Base-by-base conservation (phyloP, 352 stramenopile genomes). In the Phytophthora kernoviae region DNA sequence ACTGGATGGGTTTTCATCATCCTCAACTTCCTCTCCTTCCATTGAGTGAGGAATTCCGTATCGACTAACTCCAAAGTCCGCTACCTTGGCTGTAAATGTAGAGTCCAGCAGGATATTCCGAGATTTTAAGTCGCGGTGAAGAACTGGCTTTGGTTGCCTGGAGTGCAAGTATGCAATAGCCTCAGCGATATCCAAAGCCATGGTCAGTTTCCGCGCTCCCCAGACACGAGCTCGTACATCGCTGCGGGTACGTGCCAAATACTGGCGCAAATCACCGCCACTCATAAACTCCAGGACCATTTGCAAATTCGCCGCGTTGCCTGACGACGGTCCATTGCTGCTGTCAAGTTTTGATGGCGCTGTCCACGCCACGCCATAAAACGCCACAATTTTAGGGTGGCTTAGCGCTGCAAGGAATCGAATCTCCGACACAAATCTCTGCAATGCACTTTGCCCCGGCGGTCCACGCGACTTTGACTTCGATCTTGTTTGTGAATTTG, bases 251-350 rank as follows among this genome's bases (percentile, higher is more conserved):
- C 64, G 49, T 4, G 49, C 46, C 27, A 93, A 53, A 39, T 85
- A 85, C 11, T 78, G 60, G 0, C 79, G 69, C 18, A 94, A 55
- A 43, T 94, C 83, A 0, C 86, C 84, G 2, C 75, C 66, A 34
- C 70, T 77, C 78, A 93, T 87, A 54, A 84, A 92, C 53, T 94
- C 86, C 18, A 91, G 34, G 12, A 92, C 69, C 58, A 91, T 77
- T 32, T 85, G 75, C 2, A 92, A 37, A 43, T 94, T 72, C 42
- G 33, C 82, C 47, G 34, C 61, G 42, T 72, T 69, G 17, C 20
- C 50, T 4, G 59, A 54, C 11, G 41, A 49, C 12, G 34, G 34
- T 10, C 40, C 58, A 2, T 15, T 30, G 14, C 24, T 60, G 18
- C 39, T 9, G 27, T 64, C 55, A 12, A 62, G 17, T 32, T 58